phyloP scores from a whole-genome alignment of 345 rosid species.

The Acer yangbiense region DNA sequence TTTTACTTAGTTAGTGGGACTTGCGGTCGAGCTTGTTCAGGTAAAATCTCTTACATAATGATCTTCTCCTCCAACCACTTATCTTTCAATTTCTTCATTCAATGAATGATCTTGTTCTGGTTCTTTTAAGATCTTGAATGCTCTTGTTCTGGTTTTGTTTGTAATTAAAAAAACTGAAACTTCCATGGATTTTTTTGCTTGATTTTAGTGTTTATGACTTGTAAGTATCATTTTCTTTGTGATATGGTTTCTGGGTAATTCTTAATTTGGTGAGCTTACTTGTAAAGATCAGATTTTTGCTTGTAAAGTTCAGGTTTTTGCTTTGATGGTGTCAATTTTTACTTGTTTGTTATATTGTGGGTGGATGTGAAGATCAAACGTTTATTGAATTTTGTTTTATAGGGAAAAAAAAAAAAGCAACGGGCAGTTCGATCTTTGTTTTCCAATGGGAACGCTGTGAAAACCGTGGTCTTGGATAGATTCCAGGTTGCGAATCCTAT shows the following conservation, averaged over 20 bases:
- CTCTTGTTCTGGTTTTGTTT: neutral
- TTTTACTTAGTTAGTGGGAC: too few relatives aligned
- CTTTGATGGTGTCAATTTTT: too few relatives aligned
- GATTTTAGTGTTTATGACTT: neutral
- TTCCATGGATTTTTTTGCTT: neutral
- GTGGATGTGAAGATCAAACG: neutral
- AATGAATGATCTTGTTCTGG: neutral
- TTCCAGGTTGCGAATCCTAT: constrained; percentile 72
- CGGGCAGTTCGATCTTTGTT: constrained; percentile 46
- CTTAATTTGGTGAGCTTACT: neutral
- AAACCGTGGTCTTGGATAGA: constrained; percentile 52
- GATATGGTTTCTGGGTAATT: neutral
- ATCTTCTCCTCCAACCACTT: neutral
- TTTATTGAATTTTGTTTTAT: neutral
- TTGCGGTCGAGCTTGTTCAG: too few relatives aligned
- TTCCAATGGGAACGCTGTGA: constrained; percentile 54
- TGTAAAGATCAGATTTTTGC: too few relatives aligned
- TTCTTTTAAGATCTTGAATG: neutral
- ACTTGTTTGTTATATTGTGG: too few relatives aligned
- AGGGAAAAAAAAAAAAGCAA: constrained; percentile 67
- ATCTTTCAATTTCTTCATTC: neutral
- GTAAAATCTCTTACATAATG: too few relatives aligned
- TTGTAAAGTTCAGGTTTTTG: neutral
- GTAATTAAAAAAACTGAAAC: neutral
- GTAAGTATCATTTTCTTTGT: neutral